These are phyloP conservation scores for Kodamaea kakaduensis DNA, from an alignment of 805 yeast species.

Conservation along the genomic window DNA sequence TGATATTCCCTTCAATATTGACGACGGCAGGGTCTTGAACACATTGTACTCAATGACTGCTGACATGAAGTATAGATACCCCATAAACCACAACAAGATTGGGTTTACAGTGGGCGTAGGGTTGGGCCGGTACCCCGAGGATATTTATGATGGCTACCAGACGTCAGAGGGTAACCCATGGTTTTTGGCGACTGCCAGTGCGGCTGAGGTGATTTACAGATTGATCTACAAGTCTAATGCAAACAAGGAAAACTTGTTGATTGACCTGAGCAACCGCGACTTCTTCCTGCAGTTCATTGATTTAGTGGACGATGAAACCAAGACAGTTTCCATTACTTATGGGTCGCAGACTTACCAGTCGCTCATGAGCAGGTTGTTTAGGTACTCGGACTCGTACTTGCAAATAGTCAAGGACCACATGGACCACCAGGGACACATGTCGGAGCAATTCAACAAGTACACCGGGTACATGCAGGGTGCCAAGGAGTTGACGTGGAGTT, in stretches of 20 bases:
- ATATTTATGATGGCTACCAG: slow-evolving; percentile 73
- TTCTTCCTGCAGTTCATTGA: slow-evolving; percentile 33
- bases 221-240: slow-evolving; percentile 43
- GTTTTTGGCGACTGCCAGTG: slow-evolving; percentile 76
- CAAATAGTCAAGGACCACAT: slow-evolving; percentile 56
- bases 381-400: slow-evolving; percentile 66
- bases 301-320: slow-evolving; percentile 12
- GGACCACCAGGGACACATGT: slow-evolving; percentile 66
- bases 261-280: slow-evolving; percentile 26
- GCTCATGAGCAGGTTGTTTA: slow-evolving; percentile 43
- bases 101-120: slow-evolving; percentile 53
- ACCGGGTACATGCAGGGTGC: slow-evolving; percentile 91
- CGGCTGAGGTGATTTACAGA: slow-evolving; percentile 60
- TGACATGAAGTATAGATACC: slow-evolving; percentile 72
- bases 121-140: slow-evolving; percentile 92
- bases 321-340: slow-evolving; percentile 28
- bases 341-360: slow-evolving; percentile 44
- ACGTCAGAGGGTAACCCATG: slow-evolving; percentile 86
- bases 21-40: slow-evolving; percentile 54
- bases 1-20: slow-evolving; percentile 59
- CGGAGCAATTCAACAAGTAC: slow-evolving; percentile 82
- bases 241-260: slow-evolving; percentile 40
- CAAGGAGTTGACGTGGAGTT: slow-evolving; percentile 83
- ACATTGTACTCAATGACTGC: slow-evolving; percentile 59
- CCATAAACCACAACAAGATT: slow-evolving; percentile 58